phyloP scores from a whole-genome alignment of 2,329 filamentous ascomycete species.

The Fusarium foetens region DNA sequence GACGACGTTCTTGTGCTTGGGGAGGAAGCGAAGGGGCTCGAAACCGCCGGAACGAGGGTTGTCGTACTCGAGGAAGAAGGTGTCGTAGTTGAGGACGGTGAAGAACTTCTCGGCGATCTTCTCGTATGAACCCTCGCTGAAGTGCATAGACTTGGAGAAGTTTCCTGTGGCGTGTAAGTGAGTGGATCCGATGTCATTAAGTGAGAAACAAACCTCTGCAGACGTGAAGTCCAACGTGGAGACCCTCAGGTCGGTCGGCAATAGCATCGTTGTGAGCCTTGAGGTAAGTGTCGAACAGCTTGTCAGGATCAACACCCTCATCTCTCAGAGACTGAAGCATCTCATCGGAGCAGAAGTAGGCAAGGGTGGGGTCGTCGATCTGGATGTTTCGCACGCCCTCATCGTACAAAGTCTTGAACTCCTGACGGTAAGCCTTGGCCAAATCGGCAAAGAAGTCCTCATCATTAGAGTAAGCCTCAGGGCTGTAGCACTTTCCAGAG shows the following conservation, averaged over 20 bases:
- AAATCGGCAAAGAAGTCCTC: slow-evolving; percentile 68
- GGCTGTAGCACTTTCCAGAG: slow-evolving; percentile 63
- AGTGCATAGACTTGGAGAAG: slow-evolving; percentile 71
- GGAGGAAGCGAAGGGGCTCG: slow-evolving; percentile 69
- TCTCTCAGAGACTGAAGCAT: slow-evolving; percentile 69
- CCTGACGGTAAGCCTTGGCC: slow-evolving; percentile 64
- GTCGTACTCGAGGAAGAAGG: slow-evolving; percentile 71
- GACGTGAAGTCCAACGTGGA: slow-evolving; percentile 78
- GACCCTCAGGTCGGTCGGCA: slow-evolving; percentile 67
- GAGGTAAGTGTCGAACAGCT: slow-evolving; percentile 76
- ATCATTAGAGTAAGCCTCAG: slow-evolving; percentile 62
- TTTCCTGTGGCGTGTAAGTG: slow-evolving; percentile 54
- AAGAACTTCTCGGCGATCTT: slow-evolving; percentile 70
- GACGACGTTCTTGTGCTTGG: slow-evolving; percentile 69
- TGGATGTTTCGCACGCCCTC: slow-evolving; percentile 67
- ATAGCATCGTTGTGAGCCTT: slow-evolving; percentile 79
- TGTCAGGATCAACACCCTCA: slow-evolving; percentile 69
- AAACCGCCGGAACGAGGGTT: slow-evolving; percentile 69
- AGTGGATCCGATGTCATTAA: not conserved
- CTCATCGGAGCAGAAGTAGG: slow-evolving; percentile 74
- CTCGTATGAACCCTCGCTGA: slow-evolving; percentile 72
- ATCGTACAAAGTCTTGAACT: slow-evolving; percentile 64
- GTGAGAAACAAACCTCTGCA: slow-evolving; percentile 47
- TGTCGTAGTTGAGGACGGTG: slow-evolving; percentile 66
- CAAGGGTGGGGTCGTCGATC: slow-evolving; percentile 72